A percentile compares a stretch with the other conserved stretches of the same genome.
phyloP scores from a whole-genome alignment of 139 green algal species.

The Chlamydomonas schloesseri region DNA sequence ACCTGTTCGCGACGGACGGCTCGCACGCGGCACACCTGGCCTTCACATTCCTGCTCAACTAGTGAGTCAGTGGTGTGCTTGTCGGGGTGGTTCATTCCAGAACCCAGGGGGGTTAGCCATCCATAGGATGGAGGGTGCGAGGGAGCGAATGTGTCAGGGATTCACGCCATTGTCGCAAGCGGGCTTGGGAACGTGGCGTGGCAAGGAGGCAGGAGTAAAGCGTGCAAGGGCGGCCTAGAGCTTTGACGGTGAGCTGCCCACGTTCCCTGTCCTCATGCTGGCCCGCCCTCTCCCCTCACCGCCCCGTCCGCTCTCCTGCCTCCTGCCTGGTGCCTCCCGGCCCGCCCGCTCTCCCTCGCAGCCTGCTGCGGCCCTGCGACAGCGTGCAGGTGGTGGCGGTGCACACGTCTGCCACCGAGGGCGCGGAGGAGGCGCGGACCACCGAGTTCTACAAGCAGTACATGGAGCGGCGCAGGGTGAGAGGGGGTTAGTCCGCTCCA shows the following conservation, averaged over 20 bases:
- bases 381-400: slow-evolving; percentile 46
- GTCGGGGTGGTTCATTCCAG: no score
- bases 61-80: slow-evolving; percentile 44
- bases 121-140: no score
- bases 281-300: not conserved
- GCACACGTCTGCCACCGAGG: slow-evolving; percentile 12
- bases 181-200: no score
- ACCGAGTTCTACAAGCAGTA: slow-evolving; percentile 39
- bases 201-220: no score
- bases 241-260: no score
- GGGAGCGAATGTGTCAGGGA: not conserved
- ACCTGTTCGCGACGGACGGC: slow-evolving; percentile 66
- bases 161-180: no score
- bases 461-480: slow-evolving; percentile 39
- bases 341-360: not conserved
- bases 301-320: not conserved
- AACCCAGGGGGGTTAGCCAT: no score
- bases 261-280: no score
- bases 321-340: not conserved
- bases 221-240: no score
- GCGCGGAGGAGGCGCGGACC: slow-evolving; percentile 8
- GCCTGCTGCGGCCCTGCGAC: slow-evolving; percentile 44
- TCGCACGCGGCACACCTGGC: slow-evolving; percentile 62
- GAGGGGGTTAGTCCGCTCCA: no score
- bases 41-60: slow-evolving; percentile 53